Base-by-base conservation (phyloP, 106 monocot genomes). In the Allium sativum region DNA sequence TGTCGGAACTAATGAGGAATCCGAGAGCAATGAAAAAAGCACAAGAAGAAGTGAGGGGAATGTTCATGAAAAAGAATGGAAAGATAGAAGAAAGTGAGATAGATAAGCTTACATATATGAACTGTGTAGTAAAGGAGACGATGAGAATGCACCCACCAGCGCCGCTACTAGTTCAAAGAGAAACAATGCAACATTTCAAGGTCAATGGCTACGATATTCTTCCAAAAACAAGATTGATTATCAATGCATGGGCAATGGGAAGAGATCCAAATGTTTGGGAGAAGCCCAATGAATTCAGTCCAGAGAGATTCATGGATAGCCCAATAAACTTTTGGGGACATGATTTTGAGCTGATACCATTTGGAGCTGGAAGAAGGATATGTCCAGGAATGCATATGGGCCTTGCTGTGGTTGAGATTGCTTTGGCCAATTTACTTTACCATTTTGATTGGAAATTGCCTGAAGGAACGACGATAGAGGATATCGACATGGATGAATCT, bases 301-400 rank as follows among this genome's bases (percentile, higher is more conserved):
- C 61, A 7, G 61, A 61, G 10, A 61, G 61, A 45, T 61, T 61
- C 8, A 44, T 61, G 17, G 44, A 11, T 4, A 44, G 17, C 7
- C 1, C 7, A 8, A 10, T 61, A 5, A 45, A 61, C 45, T 61
- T 17, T 9, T 16, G 17, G 8, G 61, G 61, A 11, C 44, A 45
- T 44, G 44, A 61, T 61, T 61, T 61, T 11, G 15, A 61, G 9
- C 44, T 61, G 10, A 61, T 61, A 61, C 61, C 61, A 18, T 61
- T 61, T 45, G 61, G 61, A 17, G 61, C 61, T 10, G 61, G 61
- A n/a, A 42, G 61, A 2, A 40, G 61, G 13, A 61, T 61, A 3
- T 61, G 61, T 13, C 61, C 61, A 9, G 61, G 61, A 13, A 17
- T 61, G 61, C 14, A 42, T 16, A 9, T 13, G 0, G 61, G 44